Conservation (phyloP, 148 eudicot species). For the Drosera capensis region DNA sequence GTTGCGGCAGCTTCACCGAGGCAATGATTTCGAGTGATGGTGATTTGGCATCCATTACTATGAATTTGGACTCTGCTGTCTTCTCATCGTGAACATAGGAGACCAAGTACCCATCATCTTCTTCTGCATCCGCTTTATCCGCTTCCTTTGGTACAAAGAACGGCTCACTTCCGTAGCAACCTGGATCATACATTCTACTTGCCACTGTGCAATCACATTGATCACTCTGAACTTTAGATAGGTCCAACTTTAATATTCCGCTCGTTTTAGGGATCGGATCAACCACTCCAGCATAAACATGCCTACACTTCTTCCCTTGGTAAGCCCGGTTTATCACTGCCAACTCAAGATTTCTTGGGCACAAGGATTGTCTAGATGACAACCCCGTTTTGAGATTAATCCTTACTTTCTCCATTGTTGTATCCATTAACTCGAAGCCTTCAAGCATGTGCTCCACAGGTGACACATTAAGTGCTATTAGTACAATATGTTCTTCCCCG, state of each 20-base stretch:
- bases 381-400: conserved; percentile 5
- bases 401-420: conserved; percentile 9
- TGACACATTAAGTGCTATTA: conserved; percentile 7
- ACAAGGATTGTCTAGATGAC: conserved; percentile 3
- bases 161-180: conserved; percentile 49
- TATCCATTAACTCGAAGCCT: conserved; percentile 3
- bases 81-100: conserved; percentile 40
- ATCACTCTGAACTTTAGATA: conserved; percentile 13
- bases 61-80: conserved; percentile 28
- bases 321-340: conserved; percentile 13
- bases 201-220: conserved; percentile 28
- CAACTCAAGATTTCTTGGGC: conserved; percentile 8
- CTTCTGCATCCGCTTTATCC: conserved; percentile 21
- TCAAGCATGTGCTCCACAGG: conserved; percentile 4
- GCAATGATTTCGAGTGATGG: conserved; percentile 41
- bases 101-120: conserved; percentile 50
- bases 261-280: conserved; percentile 11
- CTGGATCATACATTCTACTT: conserved; percentile 19
- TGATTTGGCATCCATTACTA: conserved; percentile 53
- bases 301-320: conserved; percentile 9
- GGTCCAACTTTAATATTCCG: conserved; percentile 19
- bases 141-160: conserved; percentile 35
- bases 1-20: conserved; percentile 28
- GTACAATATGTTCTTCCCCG: background rate
- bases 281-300: conserved; percentile 7